A percentile compares a stretch with the other conserved stretches of the same genome.
Evolutionary conservation across 768 basidiomycete genomes (phyloP).

Genomic region (Zangia roseola): DNA sequence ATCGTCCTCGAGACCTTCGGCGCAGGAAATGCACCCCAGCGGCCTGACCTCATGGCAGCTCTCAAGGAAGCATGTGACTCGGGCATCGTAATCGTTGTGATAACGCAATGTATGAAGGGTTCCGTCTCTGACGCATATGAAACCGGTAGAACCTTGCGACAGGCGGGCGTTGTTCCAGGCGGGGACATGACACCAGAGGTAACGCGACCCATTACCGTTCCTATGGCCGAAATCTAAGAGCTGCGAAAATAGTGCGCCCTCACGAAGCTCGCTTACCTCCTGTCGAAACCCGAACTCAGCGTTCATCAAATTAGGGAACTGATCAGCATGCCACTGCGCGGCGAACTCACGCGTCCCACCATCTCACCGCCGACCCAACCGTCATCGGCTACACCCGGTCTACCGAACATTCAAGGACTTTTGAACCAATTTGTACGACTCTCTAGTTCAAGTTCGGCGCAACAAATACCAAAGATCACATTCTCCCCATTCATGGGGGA

Average conservation of each 20-base stretch:
- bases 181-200: conserved; percentile 98
- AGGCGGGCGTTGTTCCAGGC: conserved; percentile 79
- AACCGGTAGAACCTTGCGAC: conserved; percentile 67
- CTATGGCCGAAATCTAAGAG: not conserved
- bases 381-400: conserved; percentile 40
- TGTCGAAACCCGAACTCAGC: conserved; percentile 81
- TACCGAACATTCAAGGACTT: conserved; percentile 62
- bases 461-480: conserved; percentile 36
- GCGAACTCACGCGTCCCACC: conserved; percentile 72
- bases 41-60: conserved; percentile 69
- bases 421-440: conserved; percentile 70
- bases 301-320: conserved; percentile 68
- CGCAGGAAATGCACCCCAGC: conserved; percentile 88
- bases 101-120: conserved; percentile 87
- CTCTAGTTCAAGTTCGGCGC: conserved; percentile 43
- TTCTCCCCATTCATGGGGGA: conserved; percentile 36
- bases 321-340: conserved; percentile 77
- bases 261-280: conserved; percentile 84
- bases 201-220: not conserved
- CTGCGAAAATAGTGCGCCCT: conserved; percentile 69
- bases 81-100: conserved; percentile 86
- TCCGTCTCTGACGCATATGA: conserved; percentile 83
- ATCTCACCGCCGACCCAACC: conserved; percentile 43
- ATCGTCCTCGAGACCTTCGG: conserved; percentile 92
- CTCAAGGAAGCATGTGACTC: conserved; percentile 80